Evolutionary conservation across 768 basidiomycete genomes (phyloP).

Genomic region (Russula brevipes): DNA sequence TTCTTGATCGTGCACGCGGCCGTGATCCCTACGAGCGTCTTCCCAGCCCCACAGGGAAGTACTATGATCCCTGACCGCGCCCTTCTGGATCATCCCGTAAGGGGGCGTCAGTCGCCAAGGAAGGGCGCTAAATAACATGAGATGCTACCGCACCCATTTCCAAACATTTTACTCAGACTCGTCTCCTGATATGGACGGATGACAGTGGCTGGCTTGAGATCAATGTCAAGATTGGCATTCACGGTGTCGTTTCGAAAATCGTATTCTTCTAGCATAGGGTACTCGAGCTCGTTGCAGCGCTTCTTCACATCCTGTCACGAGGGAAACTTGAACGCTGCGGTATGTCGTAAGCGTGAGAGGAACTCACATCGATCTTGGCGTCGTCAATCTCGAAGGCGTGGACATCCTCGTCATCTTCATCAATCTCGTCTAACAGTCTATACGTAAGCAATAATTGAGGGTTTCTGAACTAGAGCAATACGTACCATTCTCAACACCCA

Average conservation of each 20-base stretch:
- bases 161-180: conserved; percentile 98
- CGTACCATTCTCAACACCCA: conserved; percentile 85
- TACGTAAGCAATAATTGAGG: conserved; percentile 11
- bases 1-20: conserved; percentile 99
- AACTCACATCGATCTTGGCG: conserved; percentile 80
- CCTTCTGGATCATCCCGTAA: conserved; percentile 50
- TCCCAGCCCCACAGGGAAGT: conserved; percentile 95
- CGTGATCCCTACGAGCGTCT: conserved; percentile 98
- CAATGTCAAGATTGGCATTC: conserved; percentile 96
- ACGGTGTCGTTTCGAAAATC: conserved; percentile 97
- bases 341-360: not conserved
- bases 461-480: conserved; percentile 13
- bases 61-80: conserved; percentile 98
- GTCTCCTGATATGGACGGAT: conserved; percentile 99
- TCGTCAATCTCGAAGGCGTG: conserved; percentile 97
- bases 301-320: conserved; percentile 81
- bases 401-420: conserved; percentile 96
- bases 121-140: conserved; percentile 1
- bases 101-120: conserved; percentile 18
- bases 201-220: conserved; percentile 95
- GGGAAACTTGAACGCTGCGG: not conserved
- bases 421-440: conserved; percentile 71
- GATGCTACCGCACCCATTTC: conserved; percentile 70
- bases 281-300: conserved; percentile 93
- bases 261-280: conserved; percentile 98